A percentile compares a stretch with the other conserved stretches of the same genome.
Conservation (phyloP, 495 filamentous ascomycete species). For the Penicillium pancosmium region DNA sequence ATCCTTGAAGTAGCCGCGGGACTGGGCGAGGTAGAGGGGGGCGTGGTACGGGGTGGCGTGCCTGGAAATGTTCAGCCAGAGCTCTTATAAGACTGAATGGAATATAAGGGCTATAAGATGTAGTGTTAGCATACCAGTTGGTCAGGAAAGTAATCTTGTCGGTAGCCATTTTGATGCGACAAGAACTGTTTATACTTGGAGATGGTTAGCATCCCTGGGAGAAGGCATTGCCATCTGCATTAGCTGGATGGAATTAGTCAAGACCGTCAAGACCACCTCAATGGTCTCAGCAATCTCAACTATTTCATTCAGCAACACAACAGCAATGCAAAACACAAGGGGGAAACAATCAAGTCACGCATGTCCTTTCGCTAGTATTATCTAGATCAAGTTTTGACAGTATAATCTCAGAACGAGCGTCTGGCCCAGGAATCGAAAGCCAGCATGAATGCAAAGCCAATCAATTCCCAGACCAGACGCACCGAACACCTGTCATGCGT, state of each 20-base stretch:
- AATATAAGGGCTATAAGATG: conserved; percentile 5
- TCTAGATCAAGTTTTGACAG: conserved; percentile 81
- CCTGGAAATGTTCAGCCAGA: conserved; percentile 47
- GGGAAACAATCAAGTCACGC: conserved; percentile 61
- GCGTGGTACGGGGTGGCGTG: conserved; percentile 76
- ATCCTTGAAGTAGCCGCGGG: conserved; percentile 69
- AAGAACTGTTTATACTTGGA: conserved; percentile 23
- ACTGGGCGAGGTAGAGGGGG: conserved; percentile 69
- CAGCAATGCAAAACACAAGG: conserved; percentile 27
- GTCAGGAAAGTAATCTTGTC: conserved; percentile 76
- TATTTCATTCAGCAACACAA: conserved; percentile 15
- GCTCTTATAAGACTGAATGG: background rate
- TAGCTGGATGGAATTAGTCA: background rate
- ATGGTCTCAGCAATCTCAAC: too few relatives aligned
- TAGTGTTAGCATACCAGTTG: conserved; percentile 60
- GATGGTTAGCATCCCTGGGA: conserved; percentile 25
- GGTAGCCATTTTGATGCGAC: conserved; percentile 61
- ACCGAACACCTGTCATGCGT: conserved; percentile 65
- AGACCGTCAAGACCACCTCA: too few relatives aligned
- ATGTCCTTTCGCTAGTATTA: conserved; percentile 84
- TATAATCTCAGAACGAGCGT: conserved; percentile 65
- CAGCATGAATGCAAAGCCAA: background rate
- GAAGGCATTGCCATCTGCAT: conserved; percentile 5
- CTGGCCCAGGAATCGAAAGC: conserved; percentile 2
- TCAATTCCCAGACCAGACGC: conserved; percentile 12